A percentile compares a stretch with the other conserved stretches of the same genome.
Evolutionary conservation across 202 grass and related monocot genomes (phyloP).

Genomic region (Hordeum pubiflorum): DNA sequence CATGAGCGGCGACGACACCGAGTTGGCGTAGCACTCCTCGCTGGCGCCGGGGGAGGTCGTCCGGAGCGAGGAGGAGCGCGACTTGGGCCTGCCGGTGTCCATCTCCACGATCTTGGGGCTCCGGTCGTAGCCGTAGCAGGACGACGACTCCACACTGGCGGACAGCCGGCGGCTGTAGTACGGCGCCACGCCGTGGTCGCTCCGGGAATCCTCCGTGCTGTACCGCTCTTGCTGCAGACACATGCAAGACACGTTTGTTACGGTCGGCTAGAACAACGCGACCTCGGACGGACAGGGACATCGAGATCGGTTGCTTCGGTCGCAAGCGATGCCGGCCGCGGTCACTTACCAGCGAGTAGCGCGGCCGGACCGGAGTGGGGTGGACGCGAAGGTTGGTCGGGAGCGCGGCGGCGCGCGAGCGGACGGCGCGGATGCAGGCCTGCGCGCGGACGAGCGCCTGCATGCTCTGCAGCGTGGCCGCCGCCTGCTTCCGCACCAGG

Average conservation of each 20-base stretch:
- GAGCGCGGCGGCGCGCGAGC: slow-evolving; percentile 23
- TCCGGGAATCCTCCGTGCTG: slow-evolving; percentile 55
- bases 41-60: slow-evolving; percentile 33
- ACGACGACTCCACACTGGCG: slow-evolving; percentile 61
- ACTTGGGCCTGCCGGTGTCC: slow-evolving; percentile 59
- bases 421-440: slow-evolving; percentile 57
- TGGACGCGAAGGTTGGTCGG: slow-evolving; percentile 27
- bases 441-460: slow-evolving; percentile 82
- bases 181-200: slow-evolving; percentile 47
- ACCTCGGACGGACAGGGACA: background rate
- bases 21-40: slow-evolving; percentile 28
- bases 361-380: slow-evolving; percentile 39
- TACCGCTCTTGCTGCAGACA: slow-evolving; percentile 65
- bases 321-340: background rate
- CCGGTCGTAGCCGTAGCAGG: slow-evolving; percentile 36
- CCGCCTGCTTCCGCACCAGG: slow-evolving; percentile 69
- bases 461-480: slow-evolving; percentile 82
- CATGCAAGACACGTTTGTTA: background rate
- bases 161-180: slow-evolving; percentile 68
- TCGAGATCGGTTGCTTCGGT: background rate
- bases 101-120: slow-evolving; percentile 98
- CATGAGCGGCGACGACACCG: slow-evolving; percentile 46
- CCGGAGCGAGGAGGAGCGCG: slow-evolving; percentile 58
- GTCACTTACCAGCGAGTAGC: slow-evolving; percentile 50
- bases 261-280: background rate